Base-by-base conservation (phyloP, 164 flowering plant species). In the Taxillus chinensis region DNA sequence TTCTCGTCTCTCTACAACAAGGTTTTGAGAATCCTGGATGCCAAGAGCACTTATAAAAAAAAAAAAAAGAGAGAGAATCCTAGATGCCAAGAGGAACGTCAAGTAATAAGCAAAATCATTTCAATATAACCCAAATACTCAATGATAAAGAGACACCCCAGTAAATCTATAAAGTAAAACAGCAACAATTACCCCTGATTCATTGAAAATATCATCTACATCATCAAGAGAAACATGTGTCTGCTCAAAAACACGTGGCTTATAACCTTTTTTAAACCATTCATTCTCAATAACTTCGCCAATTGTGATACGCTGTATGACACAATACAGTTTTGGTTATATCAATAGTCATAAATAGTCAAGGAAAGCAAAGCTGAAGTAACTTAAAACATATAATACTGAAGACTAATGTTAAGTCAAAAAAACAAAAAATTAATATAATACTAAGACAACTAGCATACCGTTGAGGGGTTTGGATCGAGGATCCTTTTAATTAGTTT, bases 221-320 rank as follows among this genome's bases (percentile, higher is more conserved):
- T 95, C 96, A 72, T 72, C 90, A 66, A 89, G 88, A 60, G 65
- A 72, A 55, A 84, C 78, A 64, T 89, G 76, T 53, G 75, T 78
- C 53, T 86, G 79, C 61, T 85, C 86, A 74, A 89, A 95, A 37
- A 15, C 69, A 10, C 92, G 92, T 27, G 86, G 86, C 74, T 83
- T 82, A 71, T 91, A 95, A 37, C 96, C 98, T 78, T 91, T 95
- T 78, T 85, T 95, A 71, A 95, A 95, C 99, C 99, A 95, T 39
- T 95, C 99, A 73, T 87, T 91, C 76, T 91, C 90, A 71, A 89
- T 82, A 53, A 95, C 81, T 64, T 91, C 96, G 8, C 86, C 66
- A 69, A 84, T 78, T 40, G 87, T 82, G 43, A 91, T 89, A 7
- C 99, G 77, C 99, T 91, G 89, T 75, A 71, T 41, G 53, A 74